These are phyloP conservation scores for Persicaria maculosa DNA, from an alignment of 148 eudicot genomes.

Conservation along the genomic window DNA sequence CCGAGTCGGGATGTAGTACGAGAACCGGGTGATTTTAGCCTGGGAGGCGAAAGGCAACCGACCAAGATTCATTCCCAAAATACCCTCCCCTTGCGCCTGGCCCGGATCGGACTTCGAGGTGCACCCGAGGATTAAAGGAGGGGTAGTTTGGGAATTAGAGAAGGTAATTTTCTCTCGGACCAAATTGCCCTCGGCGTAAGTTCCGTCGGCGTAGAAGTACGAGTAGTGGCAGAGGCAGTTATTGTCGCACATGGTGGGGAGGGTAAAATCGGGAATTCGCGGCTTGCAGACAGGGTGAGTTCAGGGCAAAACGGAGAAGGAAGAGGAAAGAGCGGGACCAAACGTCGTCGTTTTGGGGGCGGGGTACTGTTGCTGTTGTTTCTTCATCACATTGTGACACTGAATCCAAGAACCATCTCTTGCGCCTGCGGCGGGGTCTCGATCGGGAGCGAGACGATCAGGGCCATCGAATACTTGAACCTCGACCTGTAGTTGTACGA, in stretches of 20 bases:
- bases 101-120: neutral
- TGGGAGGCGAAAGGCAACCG: neutral
- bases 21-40: neutral
- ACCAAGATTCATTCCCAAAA: constrained; percentile 7
- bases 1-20: constrained; percentile 1
- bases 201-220: constrained; percentile 11
- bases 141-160: neutral
- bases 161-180: neutral
- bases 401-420: constrained; percentile 9
- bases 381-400: neutral
- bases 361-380: neutral
- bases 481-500: constrained; percentile 7
- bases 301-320: neutral
- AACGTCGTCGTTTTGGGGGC: neutral
- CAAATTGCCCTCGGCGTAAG: constrained; percentile 9
- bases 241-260: constrained; percentile 10
- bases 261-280: constrained; percentile 6
- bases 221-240: constrained; percentile 13
- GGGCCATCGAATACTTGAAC: constrained; percentile 7
- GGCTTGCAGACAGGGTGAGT: constrained; percentile 9
- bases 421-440: constrained; percentile 10
- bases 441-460: constrained; percentile 4
- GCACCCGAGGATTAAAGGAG: constrained; percentile 9
- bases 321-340: constrained; percentile 4
- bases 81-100: constrained; percentile 3